Evolutionary conservation across 2,329 filamentous ascomycete genomes (phyloP).

Genomic region (Aspergillus thermomutatus): DNA sequence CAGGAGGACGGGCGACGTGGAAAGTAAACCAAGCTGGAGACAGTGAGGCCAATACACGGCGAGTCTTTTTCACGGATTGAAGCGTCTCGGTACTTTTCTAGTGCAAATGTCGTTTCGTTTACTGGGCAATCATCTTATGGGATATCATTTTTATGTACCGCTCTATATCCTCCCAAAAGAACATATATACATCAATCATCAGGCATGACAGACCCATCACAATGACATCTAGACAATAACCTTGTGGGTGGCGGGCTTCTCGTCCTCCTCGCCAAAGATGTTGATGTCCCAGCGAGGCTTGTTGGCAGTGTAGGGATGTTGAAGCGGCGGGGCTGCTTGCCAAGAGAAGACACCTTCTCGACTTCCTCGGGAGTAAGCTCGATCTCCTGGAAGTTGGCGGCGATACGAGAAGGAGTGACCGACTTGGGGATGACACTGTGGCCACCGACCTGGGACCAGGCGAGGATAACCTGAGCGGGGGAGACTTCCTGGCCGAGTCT

Average conservation of each 20-base stretch:
- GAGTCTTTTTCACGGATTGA: too few relatives aligned
- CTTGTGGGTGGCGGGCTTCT: conserved; percentile 50
- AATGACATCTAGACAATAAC: conserved; percentile 36
- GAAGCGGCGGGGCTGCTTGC: conserved; percentile 34
- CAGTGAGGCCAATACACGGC: too few relatives aligned
- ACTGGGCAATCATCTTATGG: neutral
- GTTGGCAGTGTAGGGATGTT: conserved; percentile 37
- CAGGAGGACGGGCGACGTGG: too few relatives aligned
- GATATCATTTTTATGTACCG: neutral
- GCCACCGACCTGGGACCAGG: conserved; percentile 40
- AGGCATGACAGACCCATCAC: conserved; percentile 5
- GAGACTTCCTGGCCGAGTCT: conserved; percentile 32
- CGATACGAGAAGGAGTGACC: conserved; percentile 41
- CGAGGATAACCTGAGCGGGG: conserved; percentile 38
- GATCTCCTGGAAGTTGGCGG: conserved; percentile 43
- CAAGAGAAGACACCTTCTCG: conserved; percentile 31
- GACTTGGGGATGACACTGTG: conserved; percentile 44
- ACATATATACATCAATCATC: neutral
- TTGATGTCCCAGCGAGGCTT: conserved; percentile 56
- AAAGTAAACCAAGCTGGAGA: too few relatives aligned
- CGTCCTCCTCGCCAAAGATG: conserved; percentile 54
- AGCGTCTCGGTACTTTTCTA: too few relatives aligned
- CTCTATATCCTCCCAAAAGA: neutral
- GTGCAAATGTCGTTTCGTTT: too few relatives aligned
- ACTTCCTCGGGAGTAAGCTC: conserved; percentile 38